A percentile compares a stretch with the other conserved stretches of the same genome.
These are phyloP conservation scores for Mucor indicus DNA, from an alignment of 371 early-diverging fungal genomes.

Conservation along the genomic window DNA sequence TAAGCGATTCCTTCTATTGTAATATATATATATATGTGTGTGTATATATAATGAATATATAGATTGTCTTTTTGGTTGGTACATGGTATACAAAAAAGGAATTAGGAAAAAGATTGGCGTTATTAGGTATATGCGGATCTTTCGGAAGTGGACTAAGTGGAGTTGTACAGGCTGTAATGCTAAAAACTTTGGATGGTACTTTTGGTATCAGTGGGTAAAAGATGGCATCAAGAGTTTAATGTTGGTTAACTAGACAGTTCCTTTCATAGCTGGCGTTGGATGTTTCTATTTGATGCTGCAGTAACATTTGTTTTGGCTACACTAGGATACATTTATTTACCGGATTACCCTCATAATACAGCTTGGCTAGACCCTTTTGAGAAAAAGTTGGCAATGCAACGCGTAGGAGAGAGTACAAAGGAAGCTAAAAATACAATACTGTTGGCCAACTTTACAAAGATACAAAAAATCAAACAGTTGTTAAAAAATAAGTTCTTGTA, in stretches of 20 bases:
- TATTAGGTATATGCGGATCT: constrained; percentile 39
- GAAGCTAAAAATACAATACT: too few species aligned
- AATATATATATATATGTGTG: neutral
- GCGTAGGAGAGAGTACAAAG: neutral
- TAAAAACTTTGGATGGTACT: constrained; percentile 44
- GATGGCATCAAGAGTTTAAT: neutral
- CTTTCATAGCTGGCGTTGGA: constrained; percentile 44
- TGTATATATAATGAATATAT: constrained; percentile 4
- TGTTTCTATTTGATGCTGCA: constrained; percentile 41
- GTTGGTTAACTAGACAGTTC: neutral
- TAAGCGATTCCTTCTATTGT: too few species aligned
- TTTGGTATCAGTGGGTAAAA: constrained; percentile 46
- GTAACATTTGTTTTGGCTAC: constrained; percentile 28
- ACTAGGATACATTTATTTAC: constrained; percentile 32
- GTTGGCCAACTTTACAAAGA: too few species aligned
- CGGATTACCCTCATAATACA: constrained; percentile 46
- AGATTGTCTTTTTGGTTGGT: constrained; percentile 45
- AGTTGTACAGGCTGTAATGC: constrained; percentile 40
- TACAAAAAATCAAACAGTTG: constrained; percentile 8
- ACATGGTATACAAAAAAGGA: constrained; percentile 53
- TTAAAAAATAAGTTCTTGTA: constrained; percentile 33
- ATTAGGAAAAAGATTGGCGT: constrained; percentile 36
- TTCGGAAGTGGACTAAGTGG: constrained; percentile 44
- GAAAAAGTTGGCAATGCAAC: constrained; percentile 18
- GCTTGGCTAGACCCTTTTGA: constrained; percentile 35